A percentile compares a stretch with the other conserved stretches of the same genome.
phyloP scores from a whole-genome alignment of 2,329 filamentous ascomycete genomes.

The Didymellaceae sp. region DNA sequence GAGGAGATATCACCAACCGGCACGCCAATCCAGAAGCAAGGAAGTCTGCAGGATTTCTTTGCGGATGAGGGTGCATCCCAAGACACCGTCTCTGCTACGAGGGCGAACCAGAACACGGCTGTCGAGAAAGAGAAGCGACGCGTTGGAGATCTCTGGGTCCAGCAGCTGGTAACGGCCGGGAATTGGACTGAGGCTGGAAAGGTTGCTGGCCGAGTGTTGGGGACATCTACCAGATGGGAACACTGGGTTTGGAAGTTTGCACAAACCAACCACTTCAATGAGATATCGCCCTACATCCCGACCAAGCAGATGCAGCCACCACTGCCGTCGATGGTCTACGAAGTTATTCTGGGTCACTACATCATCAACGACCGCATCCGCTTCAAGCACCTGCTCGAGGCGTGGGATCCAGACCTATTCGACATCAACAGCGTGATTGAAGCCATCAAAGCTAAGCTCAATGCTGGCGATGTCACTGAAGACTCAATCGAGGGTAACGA shows the following conservation, averaged over 20 bases:
- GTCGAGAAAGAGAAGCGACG: slow-evolving; percentile 86
- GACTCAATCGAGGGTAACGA: slow-evolving; percentile 77
- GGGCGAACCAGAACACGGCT: slow-evolving; percentile 63
- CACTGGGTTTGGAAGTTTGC: slow-evolving; percentile 96
- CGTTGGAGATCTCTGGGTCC: slow-evolving; percentile 92
- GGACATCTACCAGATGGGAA: slow-evolving; percentile 84
- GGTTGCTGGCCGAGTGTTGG: slow-evolving; percentile 82
- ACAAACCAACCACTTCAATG: slow-evolving; percentile 83
- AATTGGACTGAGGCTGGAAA: slow-evolving; percentile 81
- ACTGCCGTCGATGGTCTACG: slow-evolving; percentile 82
- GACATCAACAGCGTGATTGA: slow-evolving; percentile 77
- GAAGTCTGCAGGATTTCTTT: slow-evolving; percentile 70
- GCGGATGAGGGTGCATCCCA: slow-evolving; percentile 70
- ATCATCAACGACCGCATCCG: slow-evolving; percentile 76
- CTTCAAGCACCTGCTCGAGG: slow-evolving; percentile 79
- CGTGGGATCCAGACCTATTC: slow-evolving; percentile 85
- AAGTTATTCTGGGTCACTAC: slow-evolving; percentile 88
- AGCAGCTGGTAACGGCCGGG: slow-evolving; percentile 76
- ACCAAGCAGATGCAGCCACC: slow-evolving; percentile 77
- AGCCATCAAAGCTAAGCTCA: slow-evolving; percentile 81
- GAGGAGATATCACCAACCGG: slow-evolving; percentile 49
- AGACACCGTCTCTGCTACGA: slow-evolving; percentile 66
- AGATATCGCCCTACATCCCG: slow-evolving; percentile 86
- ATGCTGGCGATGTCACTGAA: slow-evolving; percentile 74
- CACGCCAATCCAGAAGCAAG: slow-evolving; percentile 53